Evolutionary conservation across 495 filamentous ascomycete species (phyloP).

Genomic region (Aspergillus carlsbadensis): DNA sequence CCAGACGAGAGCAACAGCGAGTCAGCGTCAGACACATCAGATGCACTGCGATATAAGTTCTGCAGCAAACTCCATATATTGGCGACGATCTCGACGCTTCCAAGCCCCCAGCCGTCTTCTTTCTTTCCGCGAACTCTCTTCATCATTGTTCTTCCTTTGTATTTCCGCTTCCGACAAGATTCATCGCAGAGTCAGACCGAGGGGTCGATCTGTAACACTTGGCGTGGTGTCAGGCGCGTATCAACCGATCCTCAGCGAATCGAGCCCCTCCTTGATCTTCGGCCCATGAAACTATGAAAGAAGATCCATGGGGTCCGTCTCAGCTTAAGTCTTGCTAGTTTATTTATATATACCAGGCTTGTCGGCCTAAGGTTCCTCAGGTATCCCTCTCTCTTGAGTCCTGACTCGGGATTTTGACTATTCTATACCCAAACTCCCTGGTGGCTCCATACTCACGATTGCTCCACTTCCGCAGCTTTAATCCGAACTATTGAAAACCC

Average conservation of each 20-base stretch:
- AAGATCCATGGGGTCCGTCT: neutral
- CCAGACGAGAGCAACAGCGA: slow-evolving; percentile 13
- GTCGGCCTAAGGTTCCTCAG: too few species aligned
- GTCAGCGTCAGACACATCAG: slow-evolving; percentile 22
- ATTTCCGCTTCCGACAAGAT: neutral
- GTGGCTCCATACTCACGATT: neutral
- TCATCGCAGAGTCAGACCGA: neutral
- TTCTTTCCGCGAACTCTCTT: neutral
- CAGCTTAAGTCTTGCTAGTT: slow-evolving; percentile 1
- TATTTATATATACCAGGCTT: slow-evolving; percentile 1
- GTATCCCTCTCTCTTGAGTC: too few species aligned
- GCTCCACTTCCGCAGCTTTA: neutral
- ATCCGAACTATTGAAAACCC: slow-evolving; percentile 5
- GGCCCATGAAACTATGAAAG: slow-evolving; percentile 6
- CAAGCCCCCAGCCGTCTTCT: neutral
- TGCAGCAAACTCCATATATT: neutral
- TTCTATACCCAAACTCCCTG: neutral
- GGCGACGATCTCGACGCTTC: neutral
- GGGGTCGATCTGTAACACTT: slow-evolving; percentile 19
- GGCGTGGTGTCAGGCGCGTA: slow-evolving; percentile 13
- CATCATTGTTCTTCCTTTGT: neutral
- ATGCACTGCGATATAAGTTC: neutral
- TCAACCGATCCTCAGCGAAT: slow-evolving; percentile 16
- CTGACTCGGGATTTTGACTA: too few species aligned
- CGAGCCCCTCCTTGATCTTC: slow-evolving; percentile 18